These are phyloP conservation scores for Solanum hybrid DNA, from an alignment of 305 asterid species.

Conservation along the genomic window DNA sequence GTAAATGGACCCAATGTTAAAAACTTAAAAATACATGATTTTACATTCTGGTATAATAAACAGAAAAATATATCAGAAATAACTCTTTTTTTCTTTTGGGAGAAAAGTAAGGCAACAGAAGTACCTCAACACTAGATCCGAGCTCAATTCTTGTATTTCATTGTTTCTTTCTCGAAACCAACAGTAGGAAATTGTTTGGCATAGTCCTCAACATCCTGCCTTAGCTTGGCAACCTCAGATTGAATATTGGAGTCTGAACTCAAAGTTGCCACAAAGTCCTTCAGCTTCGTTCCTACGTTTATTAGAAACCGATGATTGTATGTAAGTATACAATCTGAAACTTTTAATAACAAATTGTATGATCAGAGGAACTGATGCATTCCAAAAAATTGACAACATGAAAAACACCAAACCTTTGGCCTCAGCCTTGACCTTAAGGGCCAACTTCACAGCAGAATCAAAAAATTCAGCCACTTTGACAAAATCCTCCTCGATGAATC, in stretches of 20 bases:
- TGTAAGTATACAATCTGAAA: slow-evolving; percentile 7
- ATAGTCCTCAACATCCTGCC: slow-evolving; percentile 65
- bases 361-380: neutral
- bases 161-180: slow-evolving; percentile 77
- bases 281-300: slow-evolving; percentile 62
- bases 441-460: slow-evolving; percentile 77
- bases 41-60: neutral
- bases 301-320: slow-evolving; percentile 15
- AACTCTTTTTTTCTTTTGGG: neutral
- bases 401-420: slow-evolving; percentile 38
- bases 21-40: neutral
- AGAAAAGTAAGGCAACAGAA: neutral
- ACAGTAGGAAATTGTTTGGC: slow-evolving; percentile 86
- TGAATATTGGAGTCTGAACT: slow-evolving; percentile 39
- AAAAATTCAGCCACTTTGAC: slow-evolving; percentile 80
- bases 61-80: neutral
- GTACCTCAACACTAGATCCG: neutral
- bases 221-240: slow-evolving; percentile 49
- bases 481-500: slow-evolving; percentile 71
- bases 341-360: neutral
- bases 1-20: neutral
- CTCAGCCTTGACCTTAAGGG: slow-evolving; percentile 72
- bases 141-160: slow-evolving; percentile 54
- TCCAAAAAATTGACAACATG: neutral
- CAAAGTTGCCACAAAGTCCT: slow-evolving; percentile 82